These are phyloP conservation scores for Backusella parvicylindrica DNA, from an alignment of 192 early-diverging fungal genomes.

Conservation along the genomic window DNA sequence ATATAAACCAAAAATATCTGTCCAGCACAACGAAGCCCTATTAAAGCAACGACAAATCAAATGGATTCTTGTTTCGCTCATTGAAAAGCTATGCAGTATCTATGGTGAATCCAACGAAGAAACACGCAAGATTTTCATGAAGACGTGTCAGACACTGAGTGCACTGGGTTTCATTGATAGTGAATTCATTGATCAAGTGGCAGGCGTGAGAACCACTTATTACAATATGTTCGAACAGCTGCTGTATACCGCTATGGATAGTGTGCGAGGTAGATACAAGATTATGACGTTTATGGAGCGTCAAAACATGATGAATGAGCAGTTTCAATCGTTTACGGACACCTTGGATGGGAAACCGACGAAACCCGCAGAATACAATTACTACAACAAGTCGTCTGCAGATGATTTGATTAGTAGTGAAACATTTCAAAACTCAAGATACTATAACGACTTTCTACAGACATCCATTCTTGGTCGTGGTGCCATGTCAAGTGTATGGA, in stretches of 20 bases:
- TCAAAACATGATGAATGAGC: constrained; percentile 1
- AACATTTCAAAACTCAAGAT: constrained; percentile 57
- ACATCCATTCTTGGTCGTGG: constrained; percentile 77
- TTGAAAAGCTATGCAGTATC: constrained; percentile 86
- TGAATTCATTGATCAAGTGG: constrained; percentile 65
- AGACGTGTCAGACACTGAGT: constrained; percentile 81
- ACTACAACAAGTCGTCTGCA: neutral
- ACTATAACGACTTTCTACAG: constrained; percentile 80
- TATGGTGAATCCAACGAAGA: constrained; percentile 82
- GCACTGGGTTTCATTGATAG: constrained; percentile 77
- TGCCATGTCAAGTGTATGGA: constrained; percentile 84
- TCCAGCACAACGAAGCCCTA: neutral
- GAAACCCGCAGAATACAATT: neutral
- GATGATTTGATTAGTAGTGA: neutral
- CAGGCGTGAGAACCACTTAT: constrained; percentile 73
- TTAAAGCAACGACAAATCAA: constrained; percentile 55
- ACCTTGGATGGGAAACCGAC: neutral
- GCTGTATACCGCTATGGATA: constrained; percentile 71
- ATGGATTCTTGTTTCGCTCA: constrained; percentile 78
- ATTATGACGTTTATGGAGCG: neutral
- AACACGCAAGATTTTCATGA: constrained; percentile 79
- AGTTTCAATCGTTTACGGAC: neutral
- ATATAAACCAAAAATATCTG: neutral
- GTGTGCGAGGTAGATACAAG: constrained; percentile 38
- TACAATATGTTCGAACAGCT: constrained; percentile 81